Evolutionary conservation across 2,329 filamentous ascomycete genomes (phyloP), one percentile per base, ranked within the genome.

Genomic region (Zasmidium angulare): DNA sequence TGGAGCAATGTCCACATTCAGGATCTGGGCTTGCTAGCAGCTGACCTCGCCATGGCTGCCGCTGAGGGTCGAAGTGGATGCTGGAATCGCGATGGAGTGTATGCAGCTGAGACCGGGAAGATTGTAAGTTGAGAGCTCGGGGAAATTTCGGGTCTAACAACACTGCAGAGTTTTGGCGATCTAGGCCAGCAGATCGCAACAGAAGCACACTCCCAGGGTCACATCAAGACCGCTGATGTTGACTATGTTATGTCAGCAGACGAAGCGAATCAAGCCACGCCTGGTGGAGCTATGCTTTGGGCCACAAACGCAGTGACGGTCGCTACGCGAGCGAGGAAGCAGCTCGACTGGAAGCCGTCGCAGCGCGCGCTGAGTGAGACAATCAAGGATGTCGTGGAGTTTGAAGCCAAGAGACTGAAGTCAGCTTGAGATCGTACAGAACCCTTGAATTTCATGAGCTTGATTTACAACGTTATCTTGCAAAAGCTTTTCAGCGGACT

Each of bases 51-150:
- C 1, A 80, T 84, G 31, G 81, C 81, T 2, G 84, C 85, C 0
- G 60, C 55, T 7, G 67, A 78, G 2, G 70, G 76, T 4, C 26
- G 53, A 11, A 72, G 74, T 14, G 72, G 69, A 12, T 59, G 54
- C 22, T 89, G 88, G 79, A 86, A 85, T 2, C 71, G 73, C 0
- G 72, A 82, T 36, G 86, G 78, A 1, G 90, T 90, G 66, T 90
- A 86, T 74, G 84, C 90, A 61, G 78, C 81, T 6, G 84, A 88
- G 69, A 82, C 80, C 62, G 87, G 84, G 1, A 74, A 80, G 46
- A 83, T 90, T 86, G 52, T 54, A 24, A 22, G 52, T 46, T 14
- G 4, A 9, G n/a, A 46, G 2, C 10, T n/a, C 2, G 21, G 31
- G n/a, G 6, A 23, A 21, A 11, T 11, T 40, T 17, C 12, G 21